A percentile compares a stretch with the other conserved stretches of the same genome.
Evolutionary conservation across 2,329 filamentous ascomycete genomes (phyloP).

Genomic region (Epichloe scottii): DNA sequence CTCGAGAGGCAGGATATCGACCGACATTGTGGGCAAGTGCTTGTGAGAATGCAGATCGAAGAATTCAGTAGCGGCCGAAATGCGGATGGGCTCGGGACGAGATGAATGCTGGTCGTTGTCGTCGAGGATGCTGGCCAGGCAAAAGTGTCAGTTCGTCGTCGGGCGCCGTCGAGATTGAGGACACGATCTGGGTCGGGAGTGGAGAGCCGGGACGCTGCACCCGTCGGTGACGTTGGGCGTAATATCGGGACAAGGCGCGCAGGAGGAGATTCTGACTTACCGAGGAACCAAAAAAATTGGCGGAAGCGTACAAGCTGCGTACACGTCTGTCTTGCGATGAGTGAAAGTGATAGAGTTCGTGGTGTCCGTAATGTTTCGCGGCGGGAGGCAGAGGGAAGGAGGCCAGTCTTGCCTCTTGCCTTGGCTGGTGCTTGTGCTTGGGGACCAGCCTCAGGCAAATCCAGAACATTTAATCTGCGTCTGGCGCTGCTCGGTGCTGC

Average conservation of each 20-base stretch:
- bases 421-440: not conserved
- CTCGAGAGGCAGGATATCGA: conserved; percentile 85
- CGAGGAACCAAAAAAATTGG: too few species aligned
- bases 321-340: too few species aligned
- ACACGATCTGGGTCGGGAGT: conserved; percentile 1
- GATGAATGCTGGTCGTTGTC: not conserved
- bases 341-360: too few species aligned
- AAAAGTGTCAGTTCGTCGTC: not conserved
- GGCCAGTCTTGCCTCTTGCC: too few species aligned
- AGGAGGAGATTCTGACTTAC: too few species aligned
- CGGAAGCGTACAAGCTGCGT: too few species aligned
- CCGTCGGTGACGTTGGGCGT: too few species aligned
- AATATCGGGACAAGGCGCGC: too few species aligned
- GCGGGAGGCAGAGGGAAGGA: too few species aligned
- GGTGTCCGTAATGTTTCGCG: too few species aligned
- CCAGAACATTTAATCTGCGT: too few species aligned
- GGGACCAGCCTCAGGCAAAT: not conserved
- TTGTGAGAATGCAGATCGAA: conserved; percentile 2
- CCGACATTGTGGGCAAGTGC: conserved; percentile 56
- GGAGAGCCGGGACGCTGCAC: not conserved
- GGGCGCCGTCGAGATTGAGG: conserved; percentile 2
- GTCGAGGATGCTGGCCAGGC: not conserved
- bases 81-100: not conserved
- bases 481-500: too few species aligned
- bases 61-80: not conserved